phyloP scores from a whole-genome alignment of 2,329 filamentous ascomycete species.

The Tolypocladium tropicale region DNA sequence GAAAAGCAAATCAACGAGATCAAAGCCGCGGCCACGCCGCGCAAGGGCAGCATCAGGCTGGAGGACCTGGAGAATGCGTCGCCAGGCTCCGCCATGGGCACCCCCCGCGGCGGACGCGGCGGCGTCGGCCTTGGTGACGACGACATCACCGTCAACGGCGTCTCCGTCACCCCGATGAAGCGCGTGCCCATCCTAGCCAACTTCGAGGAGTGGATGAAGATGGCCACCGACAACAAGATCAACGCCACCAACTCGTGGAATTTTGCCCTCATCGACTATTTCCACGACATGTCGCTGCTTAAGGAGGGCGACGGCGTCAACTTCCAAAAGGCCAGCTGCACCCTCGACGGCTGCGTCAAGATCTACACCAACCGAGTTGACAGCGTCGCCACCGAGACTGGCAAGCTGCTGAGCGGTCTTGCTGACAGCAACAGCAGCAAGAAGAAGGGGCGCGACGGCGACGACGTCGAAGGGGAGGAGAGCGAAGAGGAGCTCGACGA shows the following conservation, averaged over 20 bases:
- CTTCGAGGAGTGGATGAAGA: slow-evolving; percentile 99
- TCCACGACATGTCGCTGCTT: slow-evolving; percentile 95
- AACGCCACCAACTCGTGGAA: slow-evolving; percentile 98
- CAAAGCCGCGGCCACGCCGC: slow-evolving; percentile 58
- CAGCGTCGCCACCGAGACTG: slow-evolving; percentile 94
- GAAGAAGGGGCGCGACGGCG: slow-evolving; percentile 56
- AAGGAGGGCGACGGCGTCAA: slow-evolving; percentile 97
- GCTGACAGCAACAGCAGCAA: slow-evolving; percentile 77
- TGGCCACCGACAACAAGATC: slow-evolving; percentile 99
- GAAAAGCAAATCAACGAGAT: slow-evolving; percentile 89
- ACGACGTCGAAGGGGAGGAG: slow-evolving; percentile 58
- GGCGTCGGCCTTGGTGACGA: slow-evolving; percentile 40
- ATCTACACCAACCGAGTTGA: slow-evolving; percentile 98
- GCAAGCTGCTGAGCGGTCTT: slow-evolving; percentile 84
- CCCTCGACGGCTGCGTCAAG: slow-evolving; percentile 94
- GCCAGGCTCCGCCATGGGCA: slow-evolving; percentile 44
- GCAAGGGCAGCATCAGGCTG: slow-evolving; percentile 51
- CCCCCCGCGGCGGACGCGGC: slow-evolving; percentile 31
- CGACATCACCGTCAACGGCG: slow-evolving; percentile 57
- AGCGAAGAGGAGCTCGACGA: slow-evolving; percentile 54
- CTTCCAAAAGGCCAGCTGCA: slow-evolving; percentile 97
- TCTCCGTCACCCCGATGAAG: slow-evolving; percentile 87
- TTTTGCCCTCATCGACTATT: slow-evolving; percentile 99
- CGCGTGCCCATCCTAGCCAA: slow-evolving; percentile 91
- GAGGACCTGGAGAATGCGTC: slow-evolving; percentile 48